Base-by-base conservation (phyloP, 2,329 filamentous ascomycete genomes). In the Penicillium glabrum region DNA sequence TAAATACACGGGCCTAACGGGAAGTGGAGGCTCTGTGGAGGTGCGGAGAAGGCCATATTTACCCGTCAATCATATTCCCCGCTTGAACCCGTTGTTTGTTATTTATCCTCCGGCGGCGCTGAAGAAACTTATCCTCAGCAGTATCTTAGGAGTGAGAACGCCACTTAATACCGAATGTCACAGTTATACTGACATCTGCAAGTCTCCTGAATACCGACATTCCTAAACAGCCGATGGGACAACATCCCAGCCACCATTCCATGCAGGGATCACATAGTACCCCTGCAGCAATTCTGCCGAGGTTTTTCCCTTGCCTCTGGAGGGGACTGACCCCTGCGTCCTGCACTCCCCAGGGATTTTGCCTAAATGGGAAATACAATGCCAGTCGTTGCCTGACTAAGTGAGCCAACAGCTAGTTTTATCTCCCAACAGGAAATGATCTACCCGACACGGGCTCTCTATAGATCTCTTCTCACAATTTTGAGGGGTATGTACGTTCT, bases 51-150 rank as follows among this genome's bases (percentile, higher is more conserved):
- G 29, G 41, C 31, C 5, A 24, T 35, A 23, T 46, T 64, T 61
- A 54, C 59, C 62, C 62, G 48, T 63, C 59, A 61, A 62, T 62
- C 60, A 57, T 14, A 58, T 35, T 41, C 41, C 55, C 16, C 33
- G 45, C 39, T 44, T 37, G 1, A 16, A 51, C 13, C 27, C 37
- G 39, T 23, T 9, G 23, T 39, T 29, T 29, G 3, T 31, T 19
- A 9, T n/a, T 10, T n/a, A 37, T 19, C 19, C 35, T 48, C 37
- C 31, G 16, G 44, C 26, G 33, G 31, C 33, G 23, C 51, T 31
- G 44, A 52, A 29, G 49, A 41, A 43, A 19, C 3, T 45, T 2
- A 31, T 31, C 24, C 4, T 41, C 19, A 19, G 19, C 19, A 19
- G 19, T 19, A 19, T 19, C 19, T 19, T 19, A 19, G 19, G 19